These are phyloP conservation scores for Plasmopara muralis DNA, from an alignment of 352 stramenopile genomes.

Conservation along the genomic window DNA sequence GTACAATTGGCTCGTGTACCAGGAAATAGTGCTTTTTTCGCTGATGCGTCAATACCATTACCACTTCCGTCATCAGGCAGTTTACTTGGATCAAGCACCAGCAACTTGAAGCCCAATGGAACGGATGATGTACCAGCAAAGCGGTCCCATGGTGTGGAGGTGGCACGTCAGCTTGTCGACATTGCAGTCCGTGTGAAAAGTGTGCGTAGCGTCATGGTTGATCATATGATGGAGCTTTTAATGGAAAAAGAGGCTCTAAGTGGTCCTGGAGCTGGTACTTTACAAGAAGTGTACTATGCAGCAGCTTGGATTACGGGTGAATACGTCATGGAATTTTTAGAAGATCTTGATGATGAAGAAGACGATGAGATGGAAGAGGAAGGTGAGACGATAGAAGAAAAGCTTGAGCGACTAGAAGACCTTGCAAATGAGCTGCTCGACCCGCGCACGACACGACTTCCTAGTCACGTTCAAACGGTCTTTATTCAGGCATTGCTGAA, in stretches of 20 bases:
- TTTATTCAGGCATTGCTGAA: constrained; percentile 94
- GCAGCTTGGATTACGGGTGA: constrained; percentile 98
- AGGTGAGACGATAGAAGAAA: constrained; percentile 65
- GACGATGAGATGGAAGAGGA: constrained; percentile 78
- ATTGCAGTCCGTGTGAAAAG: constrained; percentile 95
- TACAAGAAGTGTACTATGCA: constrained; percentile 92
- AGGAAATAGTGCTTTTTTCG: constrained; percentile 42
- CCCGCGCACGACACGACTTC: constrained; percentile 73
- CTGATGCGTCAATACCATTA: constrained; percentile 31
- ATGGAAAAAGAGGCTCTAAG: constrained; percentile 81
- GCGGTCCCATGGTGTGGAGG: constrained; percentile 68
- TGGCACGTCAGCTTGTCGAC: constrained; percentile 94
- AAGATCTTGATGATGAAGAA: constrained; percentile 72
- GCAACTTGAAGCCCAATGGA: constrained; percentile 19
- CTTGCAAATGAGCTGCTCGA: constrained; percentile 77
- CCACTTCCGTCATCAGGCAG: constrained; percentile 28
- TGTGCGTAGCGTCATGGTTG: constrained; percentile 92
- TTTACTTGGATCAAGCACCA: constrained; percentile 33
- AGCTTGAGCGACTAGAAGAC: constrained; percentile 82
- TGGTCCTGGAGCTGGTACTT: constrained; percentile 63
- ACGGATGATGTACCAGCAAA: constrained; percentile 25
- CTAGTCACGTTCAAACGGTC: constrained; percentile 87
- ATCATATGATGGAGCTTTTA: constrained; percentile 92
- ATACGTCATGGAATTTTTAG: constrained; percentile 90
- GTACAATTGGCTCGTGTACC: constrained; percentile 91